phyloP scores from a whole-genome alignment of 345 rosid genomes.

The Boechera stricta region DNA sequence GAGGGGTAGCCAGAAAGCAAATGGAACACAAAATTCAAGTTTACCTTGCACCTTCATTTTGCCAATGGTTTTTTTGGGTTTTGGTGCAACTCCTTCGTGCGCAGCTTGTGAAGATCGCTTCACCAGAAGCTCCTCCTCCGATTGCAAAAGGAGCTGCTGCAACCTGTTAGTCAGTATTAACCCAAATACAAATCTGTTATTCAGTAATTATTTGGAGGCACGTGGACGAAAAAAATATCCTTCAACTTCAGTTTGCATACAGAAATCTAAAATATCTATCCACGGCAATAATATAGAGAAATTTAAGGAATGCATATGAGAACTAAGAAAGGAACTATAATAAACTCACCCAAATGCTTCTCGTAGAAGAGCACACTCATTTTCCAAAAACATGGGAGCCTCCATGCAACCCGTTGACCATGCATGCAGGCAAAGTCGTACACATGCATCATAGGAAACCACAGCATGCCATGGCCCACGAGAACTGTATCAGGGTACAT shows the following conservation, averaged over 20 bases:
- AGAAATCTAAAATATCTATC: neutral
- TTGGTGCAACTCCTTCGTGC: slow-evolving; percentile 67
- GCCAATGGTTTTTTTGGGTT: slow-evolving; percentile 82
- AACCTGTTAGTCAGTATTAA: slow-evolving; percentile 52
- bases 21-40: slow-evolving; percentile 18
- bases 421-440: slow-evolving; percentile 95
- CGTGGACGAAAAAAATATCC: slow-evolving; percentile 14
- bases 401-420: slow-evolving; percentile 99
- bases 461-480: slow-evolving; percentile 98
- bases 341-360: slow-evolving; percentile 82
- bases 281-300: neutral
- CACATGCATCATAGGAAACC: slow-evolving; percentile 96
- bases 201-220: slow-evolving; percentile 22
- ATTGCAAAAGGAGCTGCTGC: slow-evolving; percentile 79
- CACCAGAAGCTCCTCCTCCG: slow-evolving; percentile 86
- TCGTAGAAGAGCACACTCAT: slow-evolving; percentile 88
- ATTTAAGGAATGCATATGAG: neutral
- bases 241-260: slow-evolving; percentile 2
- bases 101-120: slow-evolving; percentile 69
- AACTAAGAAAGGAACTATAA: neutral
- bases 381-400: slow-evolving; percentile 93
- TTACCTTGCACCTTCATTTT: slow-evolving; percentile 98
- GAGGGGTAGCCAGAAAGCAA: slow-evolving; percentile 20
- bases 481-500: slow-evolving; percentile 58
- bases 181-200: neutral